These are phyloP conservation scores for Aspergillus asperescens DNA, from an alignment of 495 filamentous ascomycete genomes.

Conservation along the genomic window DNA sequence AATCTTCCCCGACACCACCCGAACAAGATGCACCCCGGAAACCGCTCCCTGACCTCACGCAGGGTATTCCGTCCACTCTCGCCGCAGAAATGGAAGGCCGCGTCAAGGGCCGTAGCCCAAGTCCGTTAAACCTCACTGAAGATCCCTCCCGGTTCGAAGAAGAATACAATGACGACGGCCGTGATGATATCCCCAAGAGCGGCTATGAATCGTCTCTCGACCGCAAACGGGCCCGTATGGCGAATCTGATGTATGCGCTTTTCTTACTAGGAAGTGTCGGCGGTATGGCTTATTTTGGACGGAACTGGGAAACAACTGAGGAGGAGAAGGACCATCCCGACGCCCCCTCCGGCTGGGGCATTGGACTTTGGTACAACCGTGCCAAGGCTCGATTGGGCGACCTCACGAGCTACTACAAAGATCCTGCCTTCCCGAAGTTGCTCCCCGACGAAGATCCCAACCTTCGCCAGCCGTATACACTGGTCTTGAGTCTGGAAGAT, in stretches of 20 bases:
- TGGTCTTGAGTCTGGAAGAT: constrained; percentile 90
- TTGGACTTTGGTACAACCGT: constrained; percentile 71
- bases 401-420: constrained; percentile 84
- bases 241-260: constrained; percentile 58
- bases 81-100: constrained; percentile 60
- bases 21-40: constrained; percentile 28
- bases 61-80: constrained; percentile 86
- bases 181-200: constrained; percentile 65
- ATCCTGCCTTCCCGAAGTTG: constrained; percentile 90
- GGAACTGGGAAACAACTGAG: constrained; percentile 78
- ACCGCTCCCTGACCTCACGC: constrained; percentile 79
- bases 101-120: constrained; percentile 37
- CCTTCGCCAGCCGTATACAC: constrained; percentile 81
- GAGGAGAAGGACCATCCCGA: constrained; percentile 60
- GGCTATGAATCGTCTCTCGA: constrained; percentile 90
- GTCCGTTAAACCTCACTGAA: constrained; percentile 54
- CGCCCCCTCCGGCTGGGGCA: constrained; percentile 67
- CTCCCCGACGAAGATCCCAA: constrained; percentile 82
- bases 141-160: constrained; percentile 47
- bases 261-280: constrained; percentile 46
- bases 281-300: constrained; percentile 65
- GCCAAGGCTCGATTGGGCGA: constrained; percentile 66
- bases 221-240: constrained; percentile 64
- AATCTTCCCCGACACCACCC: constrained; percentile 26
- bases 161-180: constrained; percentile 44